Base-by-base conservation (phyloP, 73 alveolate species). In the Paramecium sonneborni region DNA sequence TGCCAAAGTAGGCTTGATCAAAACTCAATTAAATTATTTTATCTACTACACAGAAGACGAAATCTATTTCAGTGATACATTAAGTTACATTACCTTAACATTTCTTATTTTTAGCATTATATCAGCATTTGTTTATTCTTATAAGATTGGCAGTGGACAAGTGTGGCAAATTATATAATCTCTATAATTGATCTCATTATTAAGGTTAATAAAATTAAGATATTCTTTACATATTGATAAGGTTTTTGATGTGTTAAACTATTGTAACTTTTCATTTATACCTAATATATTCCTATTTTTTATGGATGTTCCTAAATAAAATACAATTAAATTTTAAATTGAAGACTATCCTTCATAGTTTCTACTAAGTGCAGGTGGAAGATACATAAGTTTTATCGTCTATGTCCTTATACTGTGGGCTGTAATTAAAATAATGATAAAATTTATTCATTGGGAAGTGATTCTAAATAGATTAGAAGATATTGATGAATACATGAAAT, bases 321-420 rank as follows among this genome's bases (percentile, higher is more conserved):
- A 72, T 15, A 72, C 55, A 72, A 35, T 72, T 34, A 32, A 79
- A 44, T 79, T 79, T 44, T 43, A 43, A 43, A 43, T 79, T 30
- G 72, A 79, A 30, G 44, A 79, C 24, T 79, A 79, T 24, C 90
- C 90, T 39, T 79, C 44, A 41, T n/a, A 79, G 24, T 79, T 79
- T 18, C 24, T 79, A 34, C 23, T 38, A 9, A 79, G 41, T 79
- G 90, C 90, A 41, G 90, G 90, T 37, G 90, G 90, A 21, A 79
- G 90, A 44, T 79, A n/a, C 18, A 79, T 79, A 2, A 30, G 44
- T 15, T 26, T 46, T 43, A 28, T 79, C 6, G 10, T 79, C 5
- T 79, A 23, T 26, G 41, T 32, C 1, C 14, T 79, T 41, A 10
- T 26, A 10, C n/a, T 79, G 5, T 39, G 72, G 69, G 18, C 8